phyloP scores from a whole-genome alignment of 2,329 filamentous ascomycete genomes.

The Colletotrichum liaoningense region DNA sequence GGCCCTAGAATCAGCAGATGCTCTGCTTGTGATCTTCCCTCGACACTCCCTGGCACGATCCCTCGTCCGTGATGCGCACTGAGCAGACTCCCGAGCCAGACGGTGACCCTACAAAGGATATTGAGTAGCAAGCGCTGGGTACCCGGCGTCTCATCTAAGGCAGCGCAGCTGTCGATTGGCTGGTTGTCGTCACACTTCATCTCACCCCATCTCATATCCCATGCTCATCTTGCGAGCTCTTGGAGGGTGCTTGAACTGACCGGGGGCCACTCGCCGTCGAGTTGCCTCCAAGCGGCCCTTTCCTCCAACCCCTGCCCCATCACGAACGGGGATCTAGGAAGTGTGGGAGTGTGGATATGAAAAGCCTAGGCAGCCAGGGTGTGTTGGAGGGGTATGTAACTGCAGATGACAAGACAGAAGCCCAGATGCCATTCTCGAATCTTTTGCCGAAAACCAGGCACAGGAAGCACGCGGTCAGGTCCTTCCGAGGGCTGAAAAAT shows the following conservation, averaged over 20 bases:
- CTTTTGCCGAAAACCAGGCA: constrained; percentile 29
- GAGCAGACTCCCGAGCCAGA: constrained; percentile 21
- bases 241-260: constrained; percentile 19
- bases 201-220: constrained; percentile 31
- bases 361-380: constrained; percentile 26
- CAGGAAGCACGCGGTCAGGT: constrained; percentile 18
- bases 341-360: constrained; percentile 28
- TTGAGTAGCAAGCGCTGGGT: constrained; percentile 23
- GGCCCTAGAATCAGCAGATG: not conserved
- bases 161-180: constrained; percentile 22
- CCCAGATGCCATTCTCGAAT: constrained; percentile 16
- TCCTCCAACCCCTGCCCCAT: constrained; percentile 22
- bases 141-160: constrained; percentile 34
- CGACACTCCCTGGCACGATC: constrained; percentile 21
- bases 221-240: constrained; percentile 31
- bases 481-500: constrained; percentile 15
- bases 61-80: constrained; percentile 28
- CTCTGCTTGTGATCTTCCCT: constrained; percentile 21
- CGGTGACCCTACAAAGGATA: constrained; percentile 9
- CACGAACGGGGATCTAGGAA: constrained; percentile 14
- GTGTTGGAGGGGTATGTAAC: constrained; percentile 28
- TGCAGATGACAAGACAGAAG: constrained; percentile 18
- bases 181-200: constrained; percentile 30
- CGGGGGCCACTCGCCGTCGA: constrained; percentile 22
- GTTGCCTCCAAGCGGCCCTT: constrained; percentile 22